A percentile compares a stretch with the other conserved stretches of the same genome.
These are phyloP conservation scores for Bassia scoparia DNA, from an alignment of 148 eudicot species.

Conservation along the genomic window DNA sequence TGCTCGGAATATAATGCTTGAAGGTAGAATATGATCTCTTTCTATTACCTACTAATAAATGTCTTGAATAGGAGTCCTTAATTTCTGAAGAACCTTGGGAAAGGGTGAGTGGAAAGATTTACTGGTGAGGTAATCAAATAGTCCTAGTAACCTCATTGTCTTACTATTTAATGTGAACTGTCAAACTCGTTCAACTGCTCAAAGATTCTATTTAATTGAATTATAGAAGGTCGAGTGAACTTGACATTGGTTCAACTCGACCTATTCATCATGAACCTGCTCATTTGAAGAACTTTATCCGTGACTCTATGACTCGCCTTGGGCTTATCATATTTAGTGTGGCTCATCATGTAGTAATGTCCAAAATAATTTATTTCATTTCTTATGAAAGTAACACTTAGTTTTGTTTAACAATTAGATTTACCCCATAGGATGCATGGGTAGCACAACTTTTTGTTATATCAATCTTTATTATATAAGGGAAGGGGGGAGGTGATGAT, in stretches of 20 bases:
- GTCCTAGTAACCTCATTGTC: background rate
- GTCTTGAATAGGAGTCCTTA: background rate
- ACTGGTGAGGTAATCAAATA: background rate
- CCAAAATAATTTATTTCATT: background rate
- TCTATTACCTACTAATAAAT: background rate
- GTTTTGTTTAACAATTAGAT: background rate
- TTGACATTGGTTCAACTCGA: too few relatives aligned
- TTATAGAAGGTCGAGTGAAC: too few relatives aligned
- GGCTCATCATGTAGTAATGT: background rate
- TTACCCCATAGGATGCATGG: too few relatives aligned
- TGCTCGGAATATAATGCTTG: constrained; percentile 86
- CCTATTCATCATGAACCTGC: too few relatives aligned
- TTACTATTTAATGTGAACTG: background rate
- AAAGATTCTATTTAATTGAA: too few relatives aligned
- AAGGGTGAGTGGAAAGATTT: background rate
- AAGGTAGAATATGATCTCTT: constrained; percentile 52
- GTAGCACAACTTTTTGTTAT: too few relatives aligned
- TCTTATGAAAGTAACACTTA: background rate
- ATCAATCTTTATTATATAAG: too few relatives aligned
- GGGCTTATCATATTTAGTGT: background rate
- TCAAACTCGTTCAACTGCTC: background rate
- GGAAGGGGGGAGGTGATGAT: too few relatives aligned
- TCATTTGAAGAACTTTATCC: too few relatives aligned
- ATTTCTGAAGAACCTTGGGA: background rate
- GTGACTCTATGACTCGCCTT: too few relatives aligned